Evolutionary conservation across 352 stramenopile species (phyloP).

Genomic region (Thraustotheca clavata): DNA sequence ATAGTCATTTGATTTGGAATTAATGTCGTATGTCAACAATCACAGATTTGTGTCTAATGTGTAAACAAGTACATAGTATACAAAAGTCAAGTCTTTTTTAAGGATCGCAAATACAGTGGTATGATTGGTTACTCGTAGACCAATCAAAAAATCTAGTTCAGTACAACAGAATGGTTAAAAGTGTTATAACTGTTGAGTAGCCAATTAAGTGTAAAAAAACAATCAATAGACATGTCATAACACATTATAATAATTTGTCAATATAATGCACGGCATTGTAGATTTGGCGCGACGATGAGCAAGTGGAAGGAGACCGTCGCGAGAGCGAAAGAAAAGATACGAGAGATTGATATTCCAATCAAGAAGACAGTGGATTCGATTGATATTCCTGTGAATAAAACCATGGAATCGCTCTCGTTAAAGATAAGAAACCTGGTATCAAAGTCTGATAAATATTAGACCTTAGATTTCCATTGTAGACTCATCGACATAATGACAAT

Average conservation of each 20-base stretch:
- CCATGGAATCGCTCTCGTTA: not conserved
- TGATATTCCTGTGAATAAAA: not conserved
- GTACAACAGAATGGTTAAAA: too few relatives aligned
- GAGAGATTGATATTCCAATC: constrained; percentile 27
- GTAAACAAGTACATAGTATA: too few relatives aligned
- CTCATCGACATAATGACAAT: not conserved
- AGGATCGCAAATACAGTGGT: too few relatives aligned
- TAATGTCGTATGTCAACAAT: too few relatives aligned
- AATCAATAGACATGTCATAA: not conserved
- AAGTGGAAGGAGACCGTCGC: constrained; percentile 39
- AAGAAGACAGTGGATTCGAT: not conserved
- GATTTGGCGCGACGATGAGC: constrained; percentile 26
- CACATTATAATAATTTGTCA: not conserved
- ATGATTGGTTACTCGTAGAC: too few relatives aligned
- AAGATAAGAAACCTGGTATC: not conserved
- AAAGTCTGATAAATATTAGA: not conserved
- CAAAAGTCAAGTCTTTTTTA: too few relatives aligned
- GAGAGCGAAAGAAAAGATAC: constrained; percentile 45
- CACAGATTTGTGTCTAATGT: too few relatives aligned
- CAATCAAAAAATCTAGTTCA: too few relatives aligned
- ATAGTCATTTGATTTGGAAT: too few relatives aligned
- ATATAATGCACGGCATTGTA: not conserved
- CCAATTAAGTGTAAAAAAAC: too few relatives aligned
- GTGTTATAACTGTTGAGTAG: too few relatives aligned
- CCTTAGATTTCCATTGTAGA: not conserved